Base-by-base conservation (phyloP, 75 land plant species). In the Ceratopteris richardii region DNA sequence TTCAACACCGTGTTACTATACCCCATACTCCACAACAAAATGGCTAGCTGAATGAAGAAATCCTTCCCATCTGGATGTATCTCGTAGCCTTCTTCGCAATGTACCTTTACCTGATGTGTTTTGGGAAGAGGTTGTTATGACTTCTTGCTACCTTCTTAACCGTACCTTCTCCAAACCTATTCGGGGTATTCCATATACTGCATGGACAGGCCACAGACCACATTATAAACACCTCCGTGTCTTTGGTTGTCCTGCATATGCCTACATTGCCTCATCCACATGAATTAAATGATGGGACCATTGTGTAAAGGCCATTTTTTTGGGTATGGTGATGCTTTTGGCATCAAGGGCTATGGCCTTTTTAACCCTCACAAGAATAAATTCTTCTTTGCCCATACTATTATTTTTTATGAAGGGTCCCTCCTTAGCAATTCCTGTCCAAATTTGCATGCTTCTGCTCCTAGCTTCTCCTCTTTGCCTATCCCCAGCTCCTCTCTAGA, bases 101-200 rank as follows among this genome's bases (percentile, higher is more conserved):
- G 39, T 23, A 16, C 52, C 33, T 21, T 9, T 64, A 25, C 42
- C 66, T 3, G 39, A 54, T 24, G 36, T 21, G 14, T 64, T 36
- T 64, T 64, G 42, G 66, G 66, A n/a, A 4, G 60, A 64, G 39
- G 66, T 57, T 18, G 44, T 55, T 2, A 12, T 22, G 10, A 31
- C 40, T 24, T 31, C 66, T 1, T 30, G 26, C 12, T 64, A 55
- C 20, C 44, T 64, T 1, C 25, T 18, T 10, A 64, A 64, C 22
- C 9, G 66, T 16, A 33, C 6, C 14, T 57, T 42, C 1, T 17
- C 18, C 1, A 39, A 36, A 40, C 9, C 14, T 9, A 9, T 40
- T 14, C 9, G 14, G 13, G 9, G 9, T 9, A 63, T 56, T 17
- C 66, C 60, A 24, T 31, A 53, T 28, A 44, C 31, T 17, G 44